Evolutionary conservation across 202 grass and related monocot species (phyloP).

Genomic region (Setaria italica): DNA sequence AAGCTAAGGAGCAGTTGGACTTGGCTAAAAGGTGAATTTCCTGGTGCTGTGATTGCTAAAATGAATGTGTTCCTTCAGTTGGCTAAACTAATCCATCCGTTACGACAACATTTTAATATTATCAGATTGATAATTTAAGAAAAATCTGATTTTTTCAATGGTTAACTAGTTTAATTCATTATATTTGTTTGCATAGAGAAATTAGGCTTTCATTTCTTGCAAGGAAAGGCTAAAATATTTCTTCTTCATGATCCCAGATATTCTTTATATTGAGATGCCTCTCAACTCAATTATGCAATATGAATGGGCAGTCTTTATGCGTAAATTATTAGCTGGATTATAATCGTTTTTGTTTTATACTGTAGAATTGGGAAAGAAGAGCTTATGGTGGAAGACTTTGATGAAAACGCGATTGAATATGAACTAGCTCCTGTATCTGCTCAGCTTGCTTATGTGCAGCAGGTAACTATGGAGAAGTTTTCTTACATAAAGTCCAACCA

Average conservation of each 20-base stretch:
- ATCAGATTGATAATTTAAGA: neutral
- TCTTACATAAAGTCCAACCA: neutral
- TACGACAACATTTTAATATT: neutral
- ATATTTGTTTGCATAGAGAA: neutral
- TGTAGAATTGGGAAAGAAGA: constrained; percentile 85
- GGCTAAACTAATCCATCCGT: constrained; percentile 9
- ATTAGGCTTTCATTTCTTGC: neutral
- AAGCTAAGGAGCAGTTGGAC: constrained; percentile 82
- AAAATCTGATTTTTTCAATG: neutral
- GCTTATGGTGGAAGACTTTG: constrained; percentile 80
- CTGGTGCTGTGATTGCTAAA: constrained; percentile 21
- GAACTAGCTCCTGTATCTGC: constrained; percentile 87
- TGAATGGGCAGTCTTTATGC: neutral
- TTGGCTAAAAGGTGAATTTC: constrained; percentile 77
- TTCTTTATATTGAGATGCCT: neutral
- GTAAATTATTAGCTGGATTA: constrained; percentile 2
- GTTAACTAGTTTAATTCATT: neutral
- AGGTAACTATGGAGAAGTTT: constrained; percentile 53
- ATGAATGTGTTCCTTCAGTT: constrained; percentile 2
- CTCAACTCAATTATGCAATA: neutral
- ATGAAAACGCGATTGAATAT: constrained; percentile 71
- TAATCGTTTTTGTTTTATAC: constrained; percentile 18
- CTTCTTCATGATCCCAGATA: constrained; percentile 9
- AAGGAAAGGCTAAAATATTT: neutral
- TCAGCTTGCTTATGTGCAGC: constrained; percentile 83